A percentile compares a stretch with the other conserved stretches of the same genome.
These are phyloP conservation scores for Ricinus communis DNA, from an alignment of 345 rosid species.

Conservation along the genomic window DNA sequence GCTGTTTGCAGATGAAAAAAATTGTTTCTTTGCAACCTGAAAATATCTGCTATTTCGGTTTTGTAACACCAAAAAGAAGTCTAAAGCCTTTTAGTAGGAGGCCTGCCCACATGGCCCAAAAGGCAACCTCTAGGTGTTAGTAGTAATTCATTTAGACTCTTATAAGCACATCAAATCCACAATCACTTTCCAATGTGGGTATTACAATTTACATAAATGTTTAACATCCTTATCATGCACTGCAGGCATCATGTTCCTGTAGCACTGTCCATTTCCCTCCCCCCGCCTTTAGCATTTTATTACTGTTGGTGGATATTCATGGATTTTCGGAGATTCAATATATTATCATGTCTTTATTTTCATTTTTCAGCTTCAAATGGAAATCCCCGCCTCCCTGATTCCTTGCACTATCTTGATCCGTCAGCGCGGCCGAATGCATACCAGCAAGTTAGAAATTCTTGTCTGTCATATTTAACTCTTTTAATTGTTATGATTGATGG, in stretches of 20 bases:
- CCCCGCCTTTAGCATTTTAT: background rate
- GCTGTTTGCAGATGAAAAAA: background rate
- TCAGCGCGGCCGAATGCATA: constrained; percentile 71
- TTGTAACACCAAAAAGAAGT: background rate
- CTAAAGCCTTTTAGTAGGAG: background rate
- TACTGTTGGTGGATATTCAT: background rate
- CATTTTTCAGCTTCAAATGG: constrained; percentile 79
- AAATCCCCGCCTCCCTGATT: constrained; percentile 86
- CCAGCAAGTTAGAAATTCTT: constrained; percentile 51
- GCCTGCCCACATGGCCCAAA: too few relatives aligned
- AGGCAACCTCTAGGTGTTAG: too few relatives aligned
- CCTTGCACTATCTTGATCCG: constrained; percentile 78
- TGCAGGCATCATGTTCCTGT: background rate
- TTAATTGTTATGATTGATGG: constrained; percentile 1
- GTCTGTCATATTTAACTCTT: background rate
- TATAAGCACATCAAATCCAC: too few relatives aligned
- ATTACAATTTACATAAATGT: background rate
- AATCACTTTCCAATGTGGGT: too few relatives aligned
- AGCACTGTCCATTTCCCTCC: background rate
- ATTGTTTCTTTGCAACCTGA: background rate
- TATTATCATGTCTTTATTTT: constrained; percentile 1
- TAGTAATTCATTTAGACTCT: too few relatives aligned
- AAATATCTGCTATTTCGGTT: background rate
- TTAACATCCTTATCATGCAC: background rate
- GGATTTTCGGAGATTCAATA: background rate